Base-by-base conservation (phyloP, 1,284 basidiomycete genomes). In the Malassezia vespertilionis region DNA sequence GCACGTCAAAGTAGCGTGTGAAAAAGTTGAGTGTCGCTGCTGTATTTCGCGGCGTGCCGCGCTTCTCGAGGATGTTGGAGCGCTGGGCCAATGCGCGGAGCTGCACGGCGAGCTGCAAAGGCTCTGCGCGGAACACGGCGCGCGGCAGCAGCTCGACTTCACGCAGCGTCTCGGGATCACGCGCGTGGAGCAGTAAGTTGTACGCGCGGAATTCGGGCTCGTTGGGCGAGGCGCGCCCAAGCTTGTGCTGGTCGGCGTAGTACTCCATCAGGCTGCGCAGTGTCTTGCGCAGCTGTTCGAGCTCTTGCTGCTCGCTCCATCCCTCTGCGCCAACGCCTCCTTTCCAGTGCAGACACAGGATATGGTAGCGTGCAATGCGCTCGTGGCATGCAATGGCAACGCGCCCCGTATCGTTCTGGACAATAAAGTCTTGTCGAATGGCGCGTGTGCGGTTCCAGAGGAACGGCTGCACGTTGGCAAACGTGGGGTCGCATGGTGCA, bases 121-220 rank as follows among this genome's bases (percentile, higher is more conserved):
- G 78, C 0, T 84, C 82, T 59, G 88, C 78, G 11, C 75, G 72
- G 44, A 80, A 78, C 56, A 96, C 81, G 33, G 77, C 67, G 1
- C 75, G 71, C 0, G 89, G 86, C n/a, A 93, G 80, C 43, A 82
- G 78, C 55, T 90, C 74, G 5, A 72, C 74, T 33, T 74, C 72
- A 38, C 88, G 72, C 75, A 83, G 44, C 76, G 84, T 74, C 80
- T 87, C 74, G 63, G 81, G 73, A 80, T 90, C 84, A 30, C 86
- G 81, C 32, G 93, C 82, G 63, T 93, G 87, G 31, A 86, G 83
- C 28, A 96, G 79, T 28, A 90, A 80, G 67, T 91, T 86, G 74
- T 96, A 96, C 0, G 93, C 82, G 17, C 87, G 81, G 79, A 97
- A 93, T 72, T 97, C 91, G 37, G 93, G 79, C 67, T 96, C 89